Conservation (phyloP, 495 filamentous ascomycete species). For the Wilcoxina mikolae region DNA sequence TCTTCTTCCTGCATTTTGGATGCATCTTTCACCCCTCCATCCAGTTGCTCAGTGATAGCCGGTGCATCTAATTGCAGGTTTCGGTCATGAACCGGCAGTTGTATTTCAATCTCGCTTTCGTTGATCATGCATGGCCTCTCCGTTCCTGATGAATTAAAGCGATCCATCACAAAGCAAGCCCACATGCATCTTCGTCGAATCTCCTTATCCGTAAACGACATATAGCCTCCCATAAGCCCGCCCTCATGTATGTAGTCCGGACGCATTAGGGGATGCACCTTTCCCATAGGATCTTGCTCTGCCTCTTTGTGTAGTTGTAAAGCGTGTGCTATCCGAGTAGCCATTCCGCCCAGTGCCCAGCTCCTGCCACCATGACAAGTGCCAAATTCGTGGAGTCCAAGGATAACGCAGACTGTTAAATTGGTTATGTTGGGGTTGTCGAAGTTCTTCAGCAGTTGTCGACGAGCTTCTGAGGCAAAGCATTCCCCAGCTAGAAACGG, state of each 20-base stretch:
- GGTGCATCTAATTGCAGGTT: conserved; percentile 85
- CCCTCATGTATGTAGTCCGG: conserved; percentile 38
- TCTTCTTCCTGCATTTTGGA: conserved; percentile 29
- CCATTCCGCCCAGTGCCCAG: conserved; percentile 90
- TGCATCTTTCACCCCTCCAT: conserved; percentile 49
- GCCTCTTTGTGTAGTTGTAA: conserved; percentile 86
- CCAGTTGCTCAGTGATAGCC: conserved; percentile 70
- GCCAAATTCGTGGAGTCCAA: conserved; percentile 89
- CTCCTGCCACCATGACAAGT: conserved; percentile 92
- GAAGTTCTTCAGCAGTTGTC: conserved; percentile 70
- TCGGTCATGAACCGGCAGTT: conserved; percentile 78
- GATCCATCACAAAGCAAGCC: conserved; percentile 94
- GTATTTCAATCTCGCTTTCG: conserved; percentile 76
- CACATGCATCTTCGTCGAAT: conserved; percentile 91
- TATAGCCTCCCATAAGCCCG: conserved; percentile 30
- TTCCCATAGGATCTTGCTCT: conserved; percentile 62
- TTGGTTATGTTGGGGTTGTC: conserved; percentile 95
- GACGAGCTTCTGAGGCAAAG: conserved; percentile 72
- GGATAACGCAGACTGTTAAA: conserved; percentile 68
- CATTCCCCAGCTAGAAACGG: conserved; percentile 81
- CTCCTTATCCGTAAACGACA: conserved; percentile 85
- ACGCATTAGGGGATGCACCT: conserved; percentile 11
- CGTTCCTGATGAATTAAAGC: conserved; percentile 90
- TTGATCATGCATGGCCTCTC: conserved; percentile 84
- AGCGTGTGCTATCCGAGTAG: conserved; percentile 91